These are phyloP conservation scores for Alternaria burnsii DNA, from an alignment of 2,329 filamentous ascomycete genomes.

Conservation along the genomic window DNA sequence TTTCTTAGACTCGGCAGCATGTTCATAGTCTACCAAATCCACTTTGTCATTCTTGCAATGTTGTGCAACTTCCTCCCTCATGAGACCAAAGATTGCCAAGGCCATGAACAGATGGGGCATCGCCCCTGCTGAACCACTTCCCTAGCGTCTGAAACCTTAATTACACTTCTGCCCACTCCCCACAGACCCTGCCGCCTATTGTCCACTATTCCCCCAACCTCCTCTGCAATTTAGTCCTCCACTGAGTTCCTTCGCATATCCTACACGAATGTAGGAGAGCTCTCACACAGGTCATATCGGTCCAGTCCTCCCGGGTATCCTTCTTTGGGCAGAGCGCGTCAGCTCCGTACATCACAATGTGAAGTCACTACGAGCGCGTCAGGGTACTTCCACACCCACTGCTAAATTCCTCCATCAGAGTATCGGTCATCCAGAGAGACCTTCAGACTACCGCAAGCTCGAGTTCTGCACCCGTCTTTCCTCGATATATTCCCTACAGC, in stretches of 20 bases:
- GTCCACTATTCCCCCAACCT: conserved; percentile 5
- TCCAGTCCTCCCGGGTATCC: not conserved
- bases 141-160: conserved; percentile 28
- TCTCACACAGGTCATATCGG: not conserved
- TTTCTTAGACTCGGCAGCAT: not conserved
- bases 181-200: not conserved
- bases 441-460: not conserved
- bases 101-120: conserved; percentile 11
- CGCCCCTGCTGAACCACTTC: conserved; percentile 8
- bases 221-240: not conserved
- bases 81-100: conserved; percentile 18
- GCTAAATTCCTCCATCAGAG: not conserved
- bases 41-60: not conserved
- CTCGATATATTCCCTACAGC: not conserved
- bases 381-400: not conserved
- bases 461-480: not conserved
- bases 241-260: not conserved
- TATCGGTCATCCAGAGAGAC: too few relatives aligned
- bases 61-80: not conserved
- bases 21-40: not conserved
- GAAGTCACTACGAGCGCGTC: not conserved
- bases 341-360: not conserved
- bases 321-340: not conserved
- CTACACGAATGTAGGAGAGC: not conserved
- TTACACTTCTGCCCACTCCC: conserved; percentile 20